Conservation (phyloP, 1,284 basidiomycete genomes). For the Cutaneotrichosporon dermatis region DNA sequence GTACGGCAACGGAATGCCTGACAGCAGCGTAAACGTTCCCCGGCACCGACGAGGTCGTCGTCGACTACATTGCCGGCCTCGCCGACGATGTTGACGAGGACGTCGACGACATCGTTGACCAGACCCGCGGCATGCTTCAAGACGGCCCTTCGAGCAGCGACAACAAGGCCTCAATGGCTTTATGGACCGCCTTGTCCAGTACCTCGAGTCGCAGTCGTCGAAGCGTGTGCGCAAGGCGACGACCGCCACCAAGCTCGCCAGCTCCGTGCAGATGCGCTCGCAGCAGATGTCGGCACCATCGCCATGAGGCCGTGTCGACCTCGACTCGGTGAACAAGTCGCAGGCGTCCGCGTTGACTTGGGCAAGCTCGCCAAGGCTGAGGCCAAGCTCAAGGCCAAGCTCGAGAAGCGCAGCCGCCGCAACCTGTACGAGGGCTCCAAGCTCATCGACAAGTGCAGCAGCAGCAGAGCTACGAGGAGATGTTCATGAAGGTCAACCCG, state of each 20-base stretch:
- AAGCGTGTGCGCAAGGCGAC: conserved; percentile 52
- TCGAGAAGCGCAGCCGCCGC: conserved; percentile 83
- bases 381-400: conserved; percentile 94
- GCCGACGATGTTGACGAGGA: conserved; percentile 90
- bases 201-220: conserved; percentile 64
- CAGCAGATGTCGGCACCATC: conserved; percentile 73
- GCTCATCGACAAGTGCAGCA: conserved; percentile 85
- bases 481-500: conserved; percentile 99
- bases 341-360: conserved; percentile 95
- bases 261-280: conserved; percentile 91
- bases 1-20: neutral
- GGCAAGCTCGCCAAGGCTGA: conserved; percentile 98
- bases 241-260: conserved; percentile 71
- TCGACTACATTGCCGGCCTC: conserved; percentile 86
- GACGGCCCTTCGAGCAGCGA: conserved; percentile 38
- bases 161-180: conserved; percentile 47
- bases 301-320: conserved; percentile 82
- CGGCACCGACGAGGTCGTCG: conserved; percentile 85
- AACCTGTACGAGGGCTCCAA: conserved; percentile 96
- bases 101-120: conserved; percentile 71
- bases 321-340: conserved; percentile 90
- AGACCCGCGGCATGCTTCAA: conserved; percentile 67
- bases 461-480: conserved; percentile 96
- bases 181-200: conserved; percentile 58
- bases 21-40: conserved; percentile 63